A percentile compares a stretch with the other conserved stretches of the same genome.
phyloP scores from a whole-genome alignment of 139 green algal genomes.

The Pleodorina starrii region DNA sequence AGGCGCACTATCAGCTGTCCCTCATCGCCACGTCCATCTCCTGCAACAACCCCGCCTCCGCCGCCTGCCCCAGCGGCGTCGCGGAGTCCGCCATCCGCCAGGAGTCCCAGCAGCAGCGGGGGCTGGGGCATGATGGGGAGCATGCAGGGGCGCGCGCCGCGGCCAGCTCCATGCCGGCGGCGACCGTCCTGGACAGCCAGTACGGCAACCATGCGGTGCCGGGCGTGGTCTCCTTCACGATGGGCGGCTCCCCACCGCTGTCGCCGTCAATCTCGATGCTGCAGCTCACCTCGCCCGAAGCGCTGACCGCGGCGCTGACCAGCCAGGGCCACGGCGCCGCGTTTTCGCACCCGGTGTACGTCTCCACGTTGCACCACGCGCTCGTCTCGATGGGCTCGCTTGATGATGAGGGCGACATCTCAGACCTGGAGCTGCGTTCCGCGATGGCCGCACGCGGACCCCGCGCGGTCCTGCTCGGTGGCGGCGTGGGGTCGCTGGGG shows the following conservation, averaged over 20 bases:
- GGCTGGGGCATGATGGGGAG: neutral
- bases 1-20: slow-evolving; percentile 41
- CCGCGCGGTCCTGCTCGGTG: neutral
- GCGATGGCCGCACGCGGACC: slow-evolving; percentile 7
- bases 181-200: neutral
- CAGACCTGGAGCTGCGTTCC: slow-evolving; percentile 15
- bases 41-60: neutral
- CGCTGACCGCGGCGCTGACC: slow-evolving; percentile 39
- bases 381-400: slow-evolving; percentile 9
- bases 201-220: neutral
- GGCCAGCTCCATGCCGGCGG: neutral
- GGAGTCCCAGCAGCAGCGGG: neutral
- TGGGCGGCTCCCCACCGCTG: slow-evolving; percentile 17
- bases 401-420: slow-evolving; percentile 44
- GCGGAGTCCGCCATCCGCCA: neutral
- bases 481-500: neutral
- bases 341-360: slow-evolving; percentile 30
- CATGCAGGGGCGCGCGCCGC: neutral
- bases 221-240: slow-evolving; percentile 23
- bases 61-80: neutral
- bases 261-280: slow-evolving; percentile 39
- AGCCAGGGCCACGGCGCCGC: slow-evolving; percentile 39
- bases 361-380: slow-evolving; percentile 43
- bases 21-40: slow-evolving; percentile 54
- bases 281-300: slow-evolving; percentile 36